phyloP scores from a whole-genome alignment of 164 flowering plant genomes.

The Taxillus chinensis region DNA sequence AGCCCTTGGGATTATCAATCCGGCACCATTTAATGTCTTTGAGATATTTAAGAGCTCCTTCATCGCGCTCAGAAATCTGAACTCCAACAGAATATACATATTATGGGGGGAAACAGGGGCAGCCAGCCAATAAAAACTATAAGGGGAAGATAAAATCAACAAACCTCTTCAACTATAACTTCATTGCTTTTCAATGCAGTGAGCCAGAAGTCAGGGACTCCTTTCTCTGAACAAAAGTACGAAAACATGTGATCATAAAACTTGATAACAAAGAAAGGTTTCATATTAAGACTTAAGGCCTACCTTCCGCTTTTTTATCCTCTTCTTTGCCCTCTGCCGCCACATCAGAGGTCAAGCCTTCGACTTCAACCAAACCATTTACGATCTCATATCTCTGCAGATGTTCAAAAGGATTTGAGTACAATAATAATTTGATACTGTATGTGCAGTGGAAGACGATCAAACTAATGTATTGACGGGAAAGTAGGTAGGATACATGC shows the following conservation, averaged over 20 bases:
- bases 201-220: slow-evolving; percentile 89
- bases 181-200: slow-evolving; percentile 80
- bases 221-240: slow-evolving; percentile 44
- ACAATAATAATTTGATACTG: no score
- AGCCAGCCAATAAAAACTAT: background rate
- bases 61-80: slow-evolving; percentile 82
- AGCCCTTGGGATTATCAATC: slow-evolving; percentile 76
- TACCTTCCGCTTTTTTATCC: slow-evolving; percentile 38
- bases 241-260: background rate
- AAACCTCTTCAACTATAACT: slow-evolving; percentile 65
- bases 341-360: slow-evolving; percentile 36
- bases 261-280: background rate
- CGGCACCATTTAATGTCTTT: slow-evolving; percentile 82
- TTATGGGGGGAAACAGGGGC: background rate
- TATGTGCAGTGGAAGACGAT: no score
- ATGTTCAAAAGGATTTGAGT: no score
- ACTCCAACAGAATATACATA: background rate
- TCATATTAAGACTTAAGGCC: background rate
- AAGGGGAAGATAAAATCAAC: background rate
- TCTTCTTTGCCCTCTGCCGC: slow-evolving; percentile 26
- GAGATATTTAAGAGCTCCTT: slow-evolving; percentile 79
- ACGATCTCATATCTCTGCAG: slow-evolving; percentile 76
- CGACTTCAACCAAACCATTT: slow-evolving; percentile 66
- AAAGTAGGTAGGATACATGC: no score
- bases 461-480: no score